phyloP scores from a whole-genome alignment of 345 rosid genomes.

The Laguncularia racemosa region DNA sequence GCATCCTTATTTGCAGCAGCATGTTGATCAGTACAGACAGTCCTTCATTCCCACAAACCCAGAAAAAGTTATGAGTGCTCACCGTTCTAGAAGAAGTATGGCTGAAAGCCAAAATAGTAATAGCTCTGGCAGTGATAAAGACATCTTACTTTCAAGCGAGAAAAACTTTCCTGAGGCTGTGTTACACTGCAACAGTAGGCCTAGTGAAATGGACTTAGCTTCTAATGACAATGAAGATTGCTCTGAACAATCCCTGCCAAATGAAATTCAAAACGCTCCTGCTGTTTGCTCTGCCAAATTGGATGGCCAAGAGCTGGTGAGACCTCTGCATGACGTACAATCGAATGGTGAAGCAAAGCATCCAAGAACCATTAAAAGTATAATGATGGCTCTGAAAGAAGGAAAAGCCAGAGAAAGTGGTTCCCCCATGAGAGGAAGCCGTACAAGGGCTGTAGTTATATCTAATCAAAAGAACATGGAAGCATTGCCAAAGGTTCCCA shows the following conservation, averaged over 20 bases:
- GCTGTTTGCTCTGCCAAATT: constrained; percentile 29
- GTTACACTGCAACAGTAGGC: constrained; percentile 38
- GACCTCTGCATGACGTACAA: constrained; percentile 35
- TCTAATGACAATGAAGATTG: constrained; percentile 62
- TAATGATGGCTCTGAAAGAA: constrained; percentile 92
- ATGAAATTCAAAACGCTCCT: constrained; percentile 34
- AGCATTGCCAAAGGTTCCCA: constrained; percentile 58
- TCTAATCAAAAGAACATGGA: constrained; percentile 46
- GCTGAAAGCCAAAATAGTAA: constrained; percentile 92
- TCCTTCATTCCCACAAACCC: constrained; percentile 38
- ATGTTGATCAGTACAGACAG: constrained; percentile 72
- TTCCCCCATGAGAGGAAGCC: constrained; percentile 73
- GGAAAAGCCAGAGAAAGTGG: constrained; percentile 80
- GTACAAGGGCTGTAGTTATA: constrained; percentile 37
- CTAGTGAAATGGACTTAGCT: constrained; percentile 41
- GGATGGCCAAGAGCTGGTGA: constrained; percentile 39
- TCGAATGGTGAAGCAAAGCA: constrained; percentile 54
- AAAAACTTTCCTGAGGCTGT: constrained; percentile 24
- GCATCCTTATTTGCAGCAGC: constrained; percentile 93
- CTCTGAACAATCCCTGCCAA: constrained; percentile 32
- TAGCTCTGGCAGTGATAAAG: constrained; percentile 73
- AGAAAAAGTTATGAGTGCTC: constrained; percentile 44
- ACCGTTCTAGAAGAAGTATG: constrained; percentile 48
- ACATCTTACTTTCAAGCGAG: constrained; percentile 58
- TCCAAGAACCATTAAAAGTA: constrained; percentile 73